Percentiles rank a stretch among this genome's conserved stretches.
These are phyloP conservation scores for Nakataea oryzae DNA, from an alignment of 2,329 filamentous ascomycete species.

Conservation along the genomic window DNA sequence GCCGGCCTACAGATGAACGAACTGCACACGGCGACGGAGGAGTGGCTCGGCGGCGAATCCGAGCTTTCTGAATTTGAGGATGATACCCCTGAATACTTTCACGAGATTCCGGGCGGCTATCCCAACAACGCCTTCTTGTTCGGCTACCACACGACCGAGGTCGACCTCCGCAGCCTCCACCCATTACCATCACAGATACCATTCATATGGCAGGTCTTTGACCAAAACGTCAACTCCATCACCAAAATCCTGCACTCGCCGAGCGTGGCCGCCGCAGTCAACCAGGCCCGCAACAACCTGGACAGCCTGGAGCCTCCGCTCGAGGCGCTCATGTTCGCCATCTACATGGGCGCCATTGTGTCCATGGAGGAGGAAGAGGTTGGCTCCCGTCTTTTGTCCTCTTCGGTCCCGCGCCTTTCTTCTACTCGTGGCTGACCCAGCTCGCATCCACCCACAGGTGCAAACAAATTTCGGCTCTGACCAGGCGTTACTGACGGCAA, in stretches of 20 bases:
- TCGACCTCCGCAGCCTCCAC: constrained; percentile 54
- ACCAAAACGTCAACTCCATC: constrained; percentile 64
- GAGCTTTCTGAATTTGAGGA: constrained; percentile 52
- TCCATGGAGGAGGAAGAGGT: constrained; percentile 53
- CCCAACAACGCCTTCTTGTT: constrained; percentile 64
- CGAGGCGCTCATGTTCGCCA: constrained; percentile 54
- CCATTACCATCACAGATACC: constrained; percentile 55
- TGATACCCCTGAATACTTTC: constrained; percentile 30
- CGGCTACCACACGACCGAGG: constrained; percentile 60
- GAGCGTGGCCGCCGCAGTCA: constrained; percentile 49
- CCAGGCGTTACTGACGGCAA: constrained; percentile 30
- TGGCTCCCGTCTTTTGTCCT: constrained; percentile 6
- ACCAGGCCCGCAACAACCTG: constrained; percentile 48
- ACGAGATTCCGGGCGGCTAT: constrained; percentile 18
- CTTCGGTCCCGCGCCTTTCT: not conserved
- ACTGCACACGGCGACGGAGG: constrained; percentile 38
- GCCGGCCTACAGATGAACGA: constrained; percentile 23
- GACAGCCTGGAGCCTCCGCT: constrained; percentile 44
- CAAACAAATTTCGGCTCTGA: constrained; percentile 36
- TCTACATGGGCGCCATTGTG: constrained; percentile 48
- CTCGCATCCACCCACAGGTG: constrained; percentile 24
- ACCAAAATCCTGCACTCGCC: constrained; percentile 64
- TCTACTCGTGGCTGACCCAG: not conserved
- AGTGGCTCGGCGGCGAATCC: constrained; percentile 40
- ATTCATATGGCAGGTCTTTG: constrained; percentile 60